These are phyloP conservation scores for Hirsutella rhossiliensis DNA, from an alignment of 2,329 filamentous ascomycete genomes.

Conservation along the genomic window DNA sequence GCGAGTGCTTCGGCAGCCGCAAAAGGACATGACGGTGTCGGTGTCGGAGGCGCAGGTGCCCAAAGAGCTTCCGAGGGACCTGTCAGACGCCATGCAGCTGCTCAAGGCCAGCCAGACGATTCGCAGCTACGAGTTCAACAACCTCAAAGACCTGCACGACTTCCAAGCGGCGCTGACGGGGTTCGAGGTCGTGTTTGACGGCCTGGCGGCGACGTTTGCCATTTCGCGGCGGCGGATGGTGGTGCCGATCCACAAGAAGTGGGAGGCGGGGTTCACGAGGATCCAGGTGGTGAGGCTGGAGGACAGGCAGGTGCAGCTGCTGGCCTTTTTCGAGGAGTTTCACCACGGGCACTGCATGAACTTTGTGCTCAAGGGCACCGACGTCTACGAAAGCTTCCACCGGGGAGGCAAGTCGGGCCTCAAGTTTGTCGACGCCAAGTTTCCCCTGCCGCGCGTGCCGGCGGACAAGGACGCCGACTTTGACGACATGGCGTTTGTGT, in stretches of 20 bases:
- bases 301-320: constrained; percentile 62
- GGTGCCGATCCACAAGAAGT: constrained; percentile 87
- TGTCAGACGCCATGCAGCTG: constrained; percentile 52
- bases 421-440: constrained; percentile 81
- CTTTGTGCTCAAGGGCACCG: constrained; percentile 73
- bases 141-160: constrained; percentile 55
- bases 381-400: constrained; percentile 62
- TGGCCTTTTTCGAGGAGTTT: constrained; percentile 84
- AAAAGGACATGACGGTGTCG: constrained; percentile 66
- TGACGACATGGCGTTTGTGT: constrained; percentile 62
- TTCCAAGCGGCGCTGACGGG: constrained; percentile 75
- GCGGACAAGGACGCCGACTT: constrained; percentile 36
- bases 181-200: constrained; percentile 64
- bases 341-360: constrained; percentile 81
- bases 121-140: constrained; percentile 59
- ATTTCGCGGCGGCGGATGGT: constrained; percentile 82
- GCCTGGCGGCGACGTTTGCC: constrained; percentile 59
- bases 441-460: constrained; percentile 59
- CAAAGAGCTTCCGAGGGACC: constrained; percentile 48
- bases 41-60: constrained; percentile 55
- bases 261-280: constrained; percentile 71
- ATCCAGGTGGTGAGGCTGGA: constrained; percentile 64
- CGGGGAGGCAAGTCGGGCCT: constrained; percentile 57
- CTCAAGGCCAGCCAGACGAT: constrained; percentile 49
- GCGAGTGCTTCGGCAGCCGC: constrained; percentile 57